Evolutionary conservation across 1,139 yeast genomes (phyloP).

Genomic region (Kazachstania sp.): DNA sequence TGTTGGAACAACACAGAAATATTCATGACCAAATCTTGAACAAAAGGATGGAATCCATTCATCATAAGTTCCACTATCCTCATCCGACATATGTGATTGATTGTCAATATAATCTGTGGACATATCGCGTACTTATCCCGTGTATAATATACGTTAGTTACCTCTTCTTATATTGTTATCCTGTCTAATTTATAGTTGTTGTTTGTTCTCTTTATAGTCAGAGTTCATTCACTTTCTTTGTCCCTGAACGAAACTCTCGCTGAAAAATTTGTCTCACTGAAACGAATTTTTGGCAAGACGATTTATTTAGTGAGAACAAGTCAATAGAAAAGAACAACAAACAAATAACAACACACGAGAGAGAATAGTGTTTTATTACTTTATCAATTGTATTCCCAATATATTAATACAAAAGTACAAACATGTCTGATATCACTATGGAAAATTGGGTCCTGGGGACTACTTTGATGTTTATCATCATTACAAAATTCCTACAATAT

Average conservation of each 20-base stretch:
- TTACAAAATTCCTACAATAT: slow-evolving; percentile 20
- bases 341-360: too few relatives aligned
- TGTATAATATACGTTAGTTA: not conserved
- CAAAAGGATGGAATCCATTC: slow-evolving; percentile 92
- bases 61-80: slow-evolving; percentile 35
- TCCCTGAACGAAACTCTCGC: too few relatives aligned
- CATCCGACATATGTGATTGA: slow-evolving; percentile 20
- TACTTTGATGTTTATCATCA: slow-evolving; percentile 23
- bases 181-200: too few relatives aligned
- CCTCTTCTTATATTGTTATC: too few relatives aligned
- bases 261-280: not conserved
- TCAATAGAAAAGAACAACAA: not conserved
- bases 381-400: too few relatives aligned
- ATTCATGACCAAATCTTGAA: slow-evolving; percentile 82
- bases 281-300: not conserved
- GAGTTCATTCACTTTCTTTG: too few relatives aligned
- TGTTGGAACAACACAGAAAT: slow-evolving; percentile 84
- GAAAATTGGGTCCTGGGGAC: slow-evolving; percentile 20
- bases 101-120: slow-evolving; percentile 21
- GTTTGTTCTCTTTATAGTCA: too few relatives aligned
- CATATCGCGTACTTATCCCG: slow-evolving; percentile 7
- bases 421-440: slow-evolving; percentile 6
- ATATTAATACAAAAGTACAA: too few relatives aligned
- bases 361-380: too few relatives aligned
- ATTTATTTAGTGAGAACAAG: too few relatives aligned